phyloP scores from a whole-genome alignment of 768 basidiomycete genomes.

The Lentinus tigrinus region DNA sequence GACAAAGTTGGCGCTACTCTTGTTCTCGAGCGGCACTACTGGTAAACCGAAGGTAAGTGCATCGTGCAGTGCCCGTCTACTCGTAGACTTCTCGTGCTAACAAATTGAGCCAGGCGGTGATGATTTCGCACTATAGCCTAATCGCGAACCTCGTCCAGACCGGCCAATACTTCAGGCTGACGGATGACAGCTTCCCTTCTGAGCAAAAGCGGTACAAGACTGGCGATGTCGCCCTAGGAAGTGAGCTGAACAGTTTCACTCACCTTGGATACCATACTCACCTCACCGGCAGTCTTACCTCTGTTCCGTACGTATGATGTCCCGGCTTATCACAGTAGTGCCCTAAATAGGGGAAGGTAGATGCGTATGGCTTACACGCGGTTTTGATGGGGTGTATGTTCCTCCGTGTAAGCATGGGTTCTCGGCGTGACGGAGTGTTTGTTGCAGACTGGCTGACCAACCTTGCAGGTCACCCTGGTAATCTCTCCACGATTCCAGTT shows the following conservation, averaged over 20 bases:
- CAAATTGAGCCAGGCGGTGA: slow-evolving; percentile 35
- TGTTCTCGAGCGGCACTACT: slow-evolving; percentile 74
- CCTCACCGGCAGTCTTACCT: not conserved
- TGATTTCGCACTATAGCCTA: slow-evolving; percentile 33
- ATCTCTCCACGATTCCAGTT: slow-evolving; percentile 23
- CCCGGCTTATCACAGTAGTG: not conserved
- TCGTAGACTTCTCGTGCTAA: not conserved
- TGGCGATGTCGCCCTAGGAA: not conserved
- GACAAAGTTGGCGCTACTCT: slow-evolving; percentile 66
- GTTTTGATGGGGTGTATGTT: slow-evolving; percentile 59
- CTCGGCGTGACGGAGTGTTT: slow-evolving; percentile 23
- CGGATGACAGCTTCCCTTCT: slow-evolving; percentile 52
- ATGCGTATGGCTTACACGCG: slow-evolving; percentile 64
- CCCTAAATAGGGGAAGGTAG: slow-evolving; percentile 31
- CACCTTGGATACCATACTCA: too few relatives aligned
- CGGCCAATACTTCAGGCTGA: slow-evolving; percentile 42
- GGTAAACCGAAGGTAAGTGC: slow-evolving; percentile 61
- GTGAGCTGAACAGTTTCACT: too few relatives aligned
- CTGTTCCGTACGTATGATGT: slow-evolving; percentile 1
- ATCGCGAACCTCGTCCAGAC: slow-evolving; percentile 30
- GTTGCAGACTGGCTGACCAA: too few relatives aligned
- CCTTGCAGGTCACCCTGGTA: slow-evolving; percentile 43
- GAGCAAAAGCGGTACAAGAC: too few relatives aligned
- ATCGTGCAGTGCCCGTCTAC: not conserved
- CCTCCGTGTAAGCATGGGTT: slow-evolving; percentile 41